phyloP scores from a whole-genome alignment of 179 eudicot species.

The Silene vulgaris region DNA sequence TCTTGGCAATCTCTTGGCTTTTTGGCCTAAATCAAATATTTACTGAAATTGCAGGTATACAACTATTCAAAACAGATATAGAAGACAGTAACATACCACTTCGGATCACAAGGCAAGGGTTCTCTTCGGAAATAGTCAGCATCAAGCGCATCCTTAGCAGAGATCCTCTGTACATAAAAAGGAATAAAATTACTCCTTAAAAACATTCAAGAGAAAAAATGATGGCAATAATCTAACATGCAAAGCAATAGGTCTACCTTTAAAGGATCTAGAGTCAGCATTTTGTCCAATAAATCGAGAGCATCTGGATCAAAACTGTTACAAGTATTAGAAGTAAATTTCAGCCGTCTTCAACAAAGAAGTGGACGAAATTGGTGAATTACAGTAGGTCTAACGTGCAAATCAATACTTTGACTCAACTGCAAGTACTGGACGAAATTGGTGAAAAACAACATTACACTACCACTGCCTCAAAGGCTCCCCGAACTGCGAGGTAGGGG shows the following conservation, averaged over 20 bases:
- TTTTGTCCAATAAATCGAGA: slow-evolving; percentile 67
- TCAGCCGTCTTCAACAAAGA: slow-evolving; percentile 1
- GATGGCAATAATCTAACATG: neutral
- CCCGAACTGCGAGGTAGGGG: neutral
- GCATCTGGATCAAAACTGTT: slow-evolving; percentile 73
- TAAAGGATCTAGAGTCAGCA: slow-evolving; percentile 78
- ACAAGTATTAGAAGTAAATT: slow-evolving; percentile 10
- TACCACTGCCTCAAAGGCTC: no score
- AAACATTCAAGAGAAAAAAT: neutral
- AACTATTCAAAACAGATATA: neutral
- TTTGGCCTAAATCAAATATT: no score
- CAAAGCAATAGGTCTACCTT: slow-evolving; percentile 40
- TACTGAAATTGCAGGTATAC: no score
- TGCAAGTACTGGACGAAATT: no score
- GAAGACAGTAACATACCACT: slow-evolving; percentile 36
- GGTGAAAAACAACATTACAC: no score
- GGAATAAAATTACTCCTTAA: neutral
- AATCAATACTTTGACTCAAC: no score
- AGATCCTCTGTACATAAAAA: slow-evolving; percentile 50
- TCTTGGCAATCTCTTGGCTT: no score
- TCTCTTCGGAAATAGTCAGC: slow-evolving; percentile 74
- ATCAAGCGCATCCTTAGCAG: slow-evolving; percentile 85
- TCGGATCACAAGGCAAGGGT: slow-evolving; percentile 79
- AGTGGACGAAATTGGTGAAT: neutral
- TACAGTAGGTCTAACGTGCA: no score